Evolutionary conservation across 768 basidiomycete genomes (phyloP), one percentile per base, ranked within the genome.

Genomic region (Pleurotus platypus): DNA sequence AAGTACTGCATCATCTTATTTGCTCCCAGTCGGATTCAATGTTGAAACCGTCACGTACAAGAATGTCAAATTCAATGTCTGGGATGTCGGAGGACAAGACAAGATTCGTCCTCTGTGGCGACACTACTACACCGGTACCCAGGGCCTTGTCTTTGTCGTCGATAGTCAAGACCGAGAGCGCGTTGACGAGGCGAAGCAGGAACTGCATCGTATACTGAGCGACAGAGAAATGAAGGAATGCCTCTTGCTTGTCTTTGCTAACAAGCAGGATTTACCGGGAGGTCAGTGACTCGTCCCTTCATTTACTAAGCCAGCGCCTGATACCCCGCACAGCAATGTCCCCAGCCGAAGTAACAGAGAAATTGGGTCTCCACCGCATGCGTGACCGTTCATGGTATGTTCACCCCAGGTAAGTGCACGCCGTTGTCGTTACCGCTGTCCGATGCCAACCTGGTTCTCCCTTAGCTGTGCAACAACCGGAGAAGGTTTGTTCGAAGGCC

Each of bases 41-140:
- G 96, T 98, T 59, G 96, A 98, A 75, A 98, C 96, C 3, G 96
- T 98, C 54, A 97, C 94, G 47, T 98, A 98, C 77, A 97, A 97
- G 82, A 98, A 98, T 60, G 94, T 93, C 67, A 92, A 92, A 70
- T 94, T 93, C 78, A 93, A 92, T 63, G 89, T 92, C 5, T 91
- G 94, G 93, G 94, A 97, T 69, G 96, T 98, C 40, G 96, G 96
- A 65, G 96, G 96, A n/a, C 96, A 98, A 75, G 96, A 98, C 79
- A 98, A 98, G 82, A 98, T 98, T 68, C 83, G 96, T 50, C 96
- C 96, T 22, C 79, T 98, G 42, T 98, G 96, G 96, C 83, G 96
- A 75, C 96, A 98, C 74, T 98, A 98, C 74, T 98, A 98, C 77
- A 98, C 96, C 11, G 96, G 96, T 59, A 98, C 96, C 1, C 96